Percentiles rank a stretch among this genome's conserved stretches.
phyloP scores from a whole-genome alignment of 345 rosid species.

The Isatis tinctoria region DNA sequence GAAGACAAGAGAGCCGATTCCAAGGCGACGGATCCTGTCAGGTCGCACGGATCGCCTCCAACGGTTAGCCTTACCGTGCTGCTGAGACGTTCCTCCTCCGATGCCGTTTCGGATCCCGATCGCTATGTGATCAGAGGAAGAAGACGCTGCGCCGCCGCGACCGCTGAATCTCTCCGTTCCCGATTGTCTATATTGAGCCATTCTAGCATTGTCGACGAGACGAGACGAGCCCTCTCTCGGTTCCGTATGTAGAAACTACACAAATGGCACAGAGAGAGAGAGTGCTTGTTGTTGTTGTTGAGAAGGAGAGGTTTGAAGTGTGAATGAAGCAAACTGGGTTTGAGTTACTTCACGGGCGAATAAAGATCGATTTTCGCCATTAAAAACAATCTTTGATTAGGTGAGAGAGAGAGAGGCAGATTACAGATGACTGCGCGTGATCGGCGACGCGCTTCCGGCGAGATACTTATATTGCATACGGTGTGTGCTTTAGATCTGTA shows the following conservation, averaged over 20 bases:
- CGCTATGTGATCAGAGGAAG: slow-evolving; percentile 56
- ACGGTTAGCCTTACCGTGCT: slow-evolving; percentile 50
- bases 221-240: background rate
- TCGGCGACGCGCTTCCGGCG: slow-evolving; percentile 28
- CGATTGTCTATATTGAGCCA: slow-evolving; percentile 94
- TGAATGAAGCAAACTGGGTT: slow-evolving; percentile 21
- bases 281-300: background rate
- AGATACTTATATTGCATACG: background rate
- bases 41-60: slow-evolving; percentile 60
- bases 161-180: slow-evolving; percentile 48
- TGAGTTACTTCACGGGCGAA: slow-evolving; percentile 18
- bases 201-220: slow-evolving; percentile 40
- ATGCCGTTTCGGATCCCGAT: slow-evolving; percentile 48
- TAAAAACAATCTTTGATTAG: background rate
- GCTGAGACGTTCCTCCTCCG: slow-evolving; percentile 32
- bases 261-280: background rate
- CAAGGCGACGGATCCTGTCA: slow-evolving; percentile 49
- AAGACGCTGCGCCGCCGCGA: slow-evolving; percentile 22
- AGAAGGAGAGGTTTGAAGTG: slow-evolving; percentile 26
- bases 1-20: slow-evolving; percentile 43
- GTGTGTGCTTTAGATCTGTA: slow-evolving; percentile 9
- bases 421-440: slow-evolving; percentile 24
- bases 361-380: background rate
- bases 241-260: background rate
- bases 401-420: background rate